Percentiles rank a stretch among this genome's conserved stretches.
Evolutionary conservation across 108 stramenopile genomes (phyloP).

Genomic region (Conticribra guillardii): DNA sequence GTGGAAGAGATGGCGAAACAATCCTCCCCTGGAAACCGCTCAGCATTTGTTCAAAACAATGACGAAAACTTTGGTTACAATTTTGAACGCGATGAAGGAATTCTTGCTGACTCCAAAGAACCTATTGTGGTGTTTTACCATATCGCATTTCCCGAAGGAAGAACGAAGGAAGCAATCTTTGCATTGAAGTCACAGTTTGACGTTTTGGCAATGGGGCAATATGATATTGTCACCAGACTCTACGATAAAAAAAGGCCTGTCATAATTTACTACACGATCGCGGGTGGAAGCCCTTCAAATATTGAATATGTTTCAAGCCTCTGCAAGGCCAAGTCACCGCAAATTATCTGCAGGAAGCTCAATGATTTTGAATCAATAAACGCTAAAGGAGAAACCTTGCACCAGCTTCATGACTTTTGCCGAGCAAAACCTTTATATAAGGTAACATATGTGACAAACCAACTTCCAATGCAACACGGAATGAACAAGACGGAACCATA

Average conservation of each 20-base stretch:
- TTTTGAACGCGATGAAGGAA: slow-evolving; percentile 14
- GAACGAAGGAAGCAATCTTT: slow-evolving; percentile 24
- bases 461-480: slow-evolving; percentile 23
- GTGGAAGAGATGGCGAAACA: slow-evolving; percentile 36
- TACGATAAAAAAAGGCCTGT: slow-evolving; percentile 33
- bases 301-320: slow-evolving; percentile 23
- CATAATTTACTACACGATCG: slow-evolving; percentile 35
- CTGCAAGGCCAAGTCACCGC: slow-evolving; percentile 21
- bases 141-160: slow-evolving; percentile 31
- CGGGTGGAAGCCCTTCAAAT: slow-evolving; percentile 29
- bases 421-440: slow-evolving; percentile 28
- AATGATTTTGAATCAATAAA: slow-evolving; percentile 24
- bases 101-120: slow-evolving; percentile 13
- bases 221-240: slow-evolving; percentile 35
- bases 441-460: slow-evolving; percentile 46
- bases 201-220: slow-evolving; percentile 45
- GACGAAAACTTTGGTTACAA: slow-evolving; percentile 1
- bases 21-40: slow-evolving; percentile 29
- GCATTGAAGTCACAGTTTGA: slow-evolving; percentile 41
- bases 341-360: slow-evolving; percentile 28
- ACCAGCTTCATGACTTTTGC: slow-evolving; percentile 40
- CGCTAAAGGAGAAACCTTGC: slow-evolving; percentile 44
- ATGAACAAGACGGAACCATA: slow-evolving; percentile 27
- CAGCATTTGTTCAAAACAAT: slow-evolving; percentile 20
- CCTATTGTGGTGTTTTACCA: slow-evolving; percentile 46